phyloP scores from a whole-genome alignment of 371 early-diverging fungal genomes.

The Mucor indicus region DNA sequence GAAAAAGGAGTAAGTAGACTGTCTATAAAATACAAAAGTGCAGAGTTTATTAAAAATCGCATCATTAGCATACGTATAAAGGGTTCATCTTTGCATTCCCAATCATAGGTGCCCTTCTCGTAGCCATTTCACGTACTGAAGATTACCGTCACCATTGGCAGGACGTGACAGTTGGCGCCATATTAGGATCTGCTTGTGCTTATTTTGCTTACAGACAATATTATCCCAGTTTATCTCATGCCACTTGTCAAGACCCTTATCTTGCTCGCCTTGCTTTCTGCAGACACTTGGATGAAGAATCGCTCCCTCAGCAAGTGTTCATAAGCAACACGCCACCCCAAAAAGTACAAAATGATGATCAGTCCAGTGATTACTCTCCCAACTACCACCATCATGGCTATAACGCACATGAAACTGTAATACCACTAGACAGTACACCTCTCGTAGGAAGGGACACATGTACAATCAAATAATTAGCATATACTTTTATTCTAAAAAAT shows the following conservation, averaged over 20 bases:
- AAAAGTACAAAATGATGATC: too few relatives aligned
- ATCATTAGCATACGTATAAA: constrained; percentile 56
- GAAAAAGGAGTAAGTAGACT: constrained; percentile 42
- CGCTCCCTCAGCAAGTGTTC: too few relatives aligned
- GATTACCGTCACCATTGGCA: constrained; percentile 88
- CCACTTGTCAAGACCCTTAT: neutral
- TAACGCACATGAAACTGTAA: too few relatives aligned
- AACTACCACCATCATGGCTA: too few relatives aligned
- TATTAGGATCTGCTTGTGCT: constrained; percentile 30
- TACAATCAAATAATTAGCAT: too few relatives aligned
- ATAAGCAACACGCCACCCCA: too few relatives aligned
- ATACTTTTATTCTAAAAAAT: too few relatives aligned
- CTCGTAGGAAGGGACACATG: too few relatives aligned
- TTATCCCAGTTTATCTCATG: constrained; percentile 39
- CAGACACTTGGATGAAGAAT: too few relatives aligned
- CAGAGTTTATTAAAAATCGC: neutral
- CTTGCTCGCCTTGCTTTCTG: neutral
- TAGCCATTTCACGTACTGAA: constrained; percentile 68
- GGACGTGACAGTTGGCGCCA: constrained; percentile 72
- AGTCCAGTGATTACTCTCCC: too few relatives aligned
- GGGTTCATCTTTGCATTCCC: constrained; percentile 64
- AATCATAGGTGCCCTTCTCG: constrained; percentile 57
- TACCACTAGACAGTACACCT: too few relatives aligned
- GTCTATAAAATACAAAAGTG: neutral
- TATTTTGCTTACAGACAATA: constrained; percentile 68